Base-by-base conservation (phyloP, 768 basidiomycete species). In the Rhodotorula diobovata region DNA sequence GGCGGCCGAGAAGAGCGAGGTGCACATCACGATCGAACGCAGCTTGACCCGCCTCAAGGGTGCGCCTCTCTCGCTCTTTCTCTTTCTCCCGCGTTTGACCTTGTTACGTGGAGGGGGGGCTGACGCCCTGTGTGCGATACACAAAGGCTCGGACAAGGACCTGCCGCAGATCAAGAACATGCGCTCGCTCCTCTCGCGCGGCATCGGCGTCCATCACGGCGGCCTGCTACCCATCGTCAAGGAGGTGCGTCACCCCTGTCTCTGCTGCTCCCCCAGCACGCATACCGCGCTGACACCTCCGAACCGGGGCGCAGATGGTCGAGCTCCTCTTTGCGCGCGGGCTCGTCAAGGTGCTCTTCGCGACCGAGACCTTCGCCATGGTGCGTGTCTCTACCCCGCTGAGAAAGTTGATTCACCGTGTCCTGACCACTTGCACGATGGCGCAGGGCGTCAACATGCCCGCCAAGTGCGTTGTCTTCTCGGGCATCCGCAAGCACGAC, bases 351-450 rank as follows among this genome's bases (percentile, higher is more conserved):
- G 87, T 96, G 32, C 82, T 99, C 14, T 99, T 99, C 79, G 96
- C 96, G 2, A 99, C 96, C 10, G 96, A 99, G 81, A 99, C 96
- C 0, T 99, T 99, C 80, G 95, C 95, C 1, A 98, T 99, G 95
- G 94, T 93, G 66, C 67, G 83, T 78, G 12, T 39, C 21, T 43
- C 30, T 39, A 41, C 32, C 34, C 39, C n/a, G n/a, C n/a, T n/a
- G n/a, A n/a, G n/a, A n/a, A n/a, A n/a, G n/a, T n/a, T 39, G 39
- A 28, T 28, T 25, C 2, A 18, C 43, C n/a, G n/a, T n/a, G n/a
- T 43, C 34, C 55, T 57, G 37, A 46, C 30, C 53, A 20, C 12
- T 16, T 37, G 23, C 20, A 16, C 53, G 51, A 43, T n/a, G n/a
- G 21, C 25, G 12, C 70, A 97, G 94, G 96, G 96, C 60, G 96